Evolutionary conservation across 2,329 filamentous ascomycete genomes (phyloP), one percentile per base, ranked within the genome.

Genomic region (Colletotrichum sp.): DNA sequence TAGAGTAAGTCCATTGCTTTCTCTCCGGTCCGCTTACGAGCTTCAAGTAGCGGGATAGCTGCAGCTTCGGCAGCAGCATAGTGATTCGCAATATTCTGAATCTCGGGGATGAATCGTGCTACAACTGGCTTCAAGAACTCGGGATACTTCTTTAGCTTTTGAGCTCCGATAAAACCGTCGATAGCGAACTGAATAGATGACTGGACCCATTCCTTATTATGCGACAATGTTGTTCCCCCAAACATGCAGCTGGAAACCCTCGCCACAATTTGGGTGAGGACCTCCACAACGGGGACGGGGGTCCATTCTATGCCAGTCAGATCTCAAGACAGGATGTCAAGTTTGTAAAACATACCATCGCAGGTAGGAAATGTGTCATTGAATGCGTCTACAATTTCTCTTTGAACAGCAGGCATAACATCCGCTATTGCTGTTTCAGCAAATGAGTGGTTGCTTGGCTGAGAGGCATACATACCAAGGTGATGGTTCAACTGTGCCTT

Each of bases 211-310:
- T 82, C 78, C 9, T 81, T 79, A 60, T 84, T 82, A 3, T 71
- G 71, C 10, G 76, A 78, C 6, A 83, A 75, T 9, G 59, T 60
- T 9, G 68, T 78, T 1, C 81, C 81, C 7, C 78, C 80, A 8
- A 83, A 83, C 80, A 83, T 83, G 39, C 81, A 76, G 67, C 76
- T 80, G 1, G 82, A 82, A 4, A 79, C 80, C 18, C 81, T 78
- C n/a, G 80, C 80, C 9, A 83, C 80, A 21, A 83, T 79, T 16
- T 79, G 73, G 3, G 78, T 79, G 30, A 83, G 75, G 6, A 68
- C 55, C 6, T 79, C 79, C 18, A 79, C 78, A 18, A 82, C 76
- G 16, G 71, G 72, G 8, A 82, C 78, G 18, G 78, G 74, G 0
- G 77, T 82, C 81, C 80, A 82, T 36, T 81, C 72, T 77, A 39